These are phyloP conservation scores for Simplicillium sp. DNA, from an alignment of 2,329 filamentous ascomycete species.

Conservation along the genomic window DNA sequence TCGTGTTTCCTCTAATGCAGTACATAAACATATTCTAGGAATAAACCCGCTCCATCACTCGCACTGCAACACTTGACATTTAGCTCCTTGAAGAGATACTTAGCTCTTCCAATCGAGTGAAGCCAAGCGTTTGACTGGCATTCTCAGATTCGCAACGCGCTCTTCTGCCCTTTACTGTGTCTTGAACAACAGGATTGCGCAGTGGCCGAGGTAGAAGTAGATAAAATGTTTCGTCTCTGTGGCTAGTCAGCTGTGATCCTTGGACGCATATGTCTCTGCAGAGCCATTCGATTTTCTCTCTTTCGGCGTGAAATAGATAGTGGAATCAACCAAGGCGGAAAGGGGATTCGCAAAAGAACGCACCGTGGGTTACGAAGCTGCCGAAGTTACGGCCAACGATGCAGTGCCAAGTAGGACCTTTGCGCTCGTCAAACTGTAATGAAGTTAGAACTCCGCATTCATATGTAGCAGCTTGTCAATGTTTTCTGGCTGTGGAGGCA, in stretches of 20 bases:
- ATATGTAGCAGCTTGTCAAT: background rate
- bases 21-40: no score
- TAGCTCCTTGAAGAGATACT: no score
- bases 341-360: constrained; percentile 19
- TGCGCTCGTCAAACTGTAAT: constrained; percentile 85
- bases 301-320: no score
- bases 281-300: no score
- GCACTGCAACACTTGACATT: no score
- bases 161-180: constrained; percentile 58
- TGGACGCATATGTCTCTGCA: no score
- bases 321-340: no score
- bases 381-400: constrained; percentile 98
- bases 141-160: no score
- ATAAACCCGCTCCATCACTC: no score
- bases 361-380: constrained; percentile 97
- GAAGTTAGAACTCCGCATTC: background rate
- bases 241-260: background rate
- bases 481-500: background rate
- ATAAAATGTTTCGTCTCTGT: constrained; percentile 99
- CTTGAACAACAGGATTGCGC: constrained; percentile 97
- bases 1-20: no score
- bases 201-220: constrained; percentile 99
- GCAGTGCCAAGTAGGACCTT: constrained; percentile 98
- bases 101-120: no score
- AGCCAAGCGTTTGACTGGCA: no score